Evolutionary conservation across 306 rosid species (phyloP).

Genomic region (Fagus crenata): DNA sequence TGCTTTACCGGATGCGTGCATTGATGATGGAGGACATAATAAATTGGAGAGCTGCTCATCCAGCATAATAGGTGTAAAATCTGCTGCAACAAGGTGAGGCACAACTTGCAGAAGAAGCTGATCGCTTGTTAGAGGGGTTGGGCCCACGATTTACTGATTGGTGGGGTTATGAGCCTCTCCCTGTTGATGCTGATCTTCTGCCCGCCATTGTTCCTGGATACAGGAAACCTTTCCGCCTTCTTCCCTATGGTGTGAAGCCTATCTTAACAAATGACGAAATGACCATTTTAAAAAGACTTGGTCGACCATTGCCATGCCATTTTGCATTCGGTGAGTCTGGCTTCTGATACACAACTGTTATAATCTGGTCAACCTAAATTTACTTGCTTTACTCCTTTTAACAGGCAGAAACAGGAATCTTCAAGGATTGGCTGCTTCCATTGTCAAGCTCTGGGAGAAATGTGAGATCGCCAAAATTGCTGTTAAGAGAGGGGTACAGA

Average conservation of each 20-base stretch:
- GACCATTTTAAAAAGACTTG: constrained; percentile 85
- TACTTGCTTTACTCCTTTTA: constrained; percentile 19
- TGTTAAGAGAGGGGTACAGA: constrained; percentile 89
- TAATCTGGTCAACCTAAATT: constrained; percentile 20
- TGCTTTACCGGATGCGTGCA: constrained; percentile 33
- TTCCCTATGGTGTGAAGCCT: constrained; percentile 84
- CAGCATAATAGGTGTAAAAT: constrained; percentile 35
- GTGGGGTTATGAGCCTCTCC: constrained; percentile 19
- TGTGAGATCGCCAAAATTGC: constrained; percentile 92
- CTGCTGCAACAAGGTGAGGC: constrained; percentile 56
- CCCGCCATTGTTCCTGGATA: constrained; percentile 74
- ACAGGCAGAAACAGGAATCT: constrained; percentile 80
- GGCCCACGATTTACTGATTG: constrained; percentile 93
- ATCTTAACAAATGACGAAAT: constrained; percentile 87
- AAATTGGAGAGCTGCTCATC: constrained; percentile 32
- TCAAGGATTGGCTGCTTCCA: constrained; percentile 86
- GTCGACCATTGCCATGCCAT: constrained; percentile 74
- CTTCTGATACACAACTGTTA: constrained; percentile 16
- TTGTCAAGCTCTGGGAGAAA: constrained; percentile 87
- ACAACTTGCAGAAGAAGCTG: constrained; percentile 72
- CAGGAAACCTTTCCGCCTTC: constrained; percentile 91
- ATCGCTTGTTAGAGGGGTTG: constrained; percentile 66
- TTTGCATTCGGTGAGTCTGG: constrained; percentile 80
- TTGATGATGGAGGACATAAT: constrained; percentile 29
- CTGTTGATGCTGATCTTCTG: constrained; percentile 90